These are phyloP conservation scores for Incumbomyces lentus DNA, from an alignment of 2,329 filamentous ascomycete genomes.

Conservation along the genomic window DNA sequence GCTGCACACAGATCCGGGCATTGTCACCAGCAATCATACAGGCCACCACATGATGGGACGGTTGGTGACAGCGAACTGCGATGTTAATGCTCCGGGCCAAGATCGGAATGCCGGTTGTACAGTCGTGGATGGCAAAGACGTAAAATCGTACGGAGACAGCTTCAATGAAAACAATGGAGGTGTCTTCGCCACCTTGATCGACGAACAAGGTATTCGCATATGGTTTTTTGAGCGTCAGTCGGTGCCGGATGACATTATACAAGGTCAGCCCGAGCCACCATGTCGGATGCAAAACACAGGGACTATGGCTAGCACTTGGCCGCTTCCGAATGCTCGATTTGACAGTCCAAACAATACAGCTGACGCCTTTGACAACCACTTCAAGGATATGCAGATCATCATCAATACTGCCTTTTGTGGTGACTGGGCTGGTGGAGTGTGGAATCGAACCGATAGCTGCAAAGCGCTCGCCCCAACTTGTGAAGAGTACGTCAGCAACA, in stretches of 20 bases:
- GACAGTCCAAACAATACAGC: constrained; percentile 17
- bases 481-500: constrained; percentile 55
- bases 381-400: constrained; percentile 33
- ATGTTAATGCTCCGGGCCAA: constrained; percentile 33
- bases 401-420: constrained; percentile 47
- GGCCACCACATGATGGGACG: constrained; percentile 36
- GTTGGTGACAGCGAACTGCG: constrained; percentile 39
- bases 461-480: constrained; percentile 52
- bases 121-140: constrained; percentile 24
- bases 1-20: constrained; percentile 37
- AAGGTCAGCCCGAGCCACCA: constrained; percentile 32
- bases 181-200: constrained; percentile 41
- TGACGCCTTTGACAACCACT: constrained; percentile 32
- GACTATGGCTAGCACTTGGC: constrained; percentile 28
- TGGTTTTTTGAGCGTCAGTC: constrained; percentile 39
- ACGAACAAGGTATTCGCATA: constrained; percentile 36
- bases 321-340: constrained; percentile 36
- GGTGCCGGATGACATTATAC: constrained; percentile 36
- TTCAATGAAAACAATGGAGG: constrained; percentile 43
- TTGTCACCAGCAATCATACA: constrained; percentile 31
- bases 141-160: constrained; percentile 36
- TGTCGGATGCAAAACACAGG: background rate
- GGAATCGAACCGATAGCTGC: constrained; percentile 46
- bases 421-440: constrained; percentile 44
- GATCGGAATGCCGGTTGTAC: constrained; percentile 28